Percentiles rank a stretch among this genome's conserved stretches.
Conservation (phyloP, 2,329 filamentous ascomycete genomes). For the Arthrobotrys sinensis region DNA sequence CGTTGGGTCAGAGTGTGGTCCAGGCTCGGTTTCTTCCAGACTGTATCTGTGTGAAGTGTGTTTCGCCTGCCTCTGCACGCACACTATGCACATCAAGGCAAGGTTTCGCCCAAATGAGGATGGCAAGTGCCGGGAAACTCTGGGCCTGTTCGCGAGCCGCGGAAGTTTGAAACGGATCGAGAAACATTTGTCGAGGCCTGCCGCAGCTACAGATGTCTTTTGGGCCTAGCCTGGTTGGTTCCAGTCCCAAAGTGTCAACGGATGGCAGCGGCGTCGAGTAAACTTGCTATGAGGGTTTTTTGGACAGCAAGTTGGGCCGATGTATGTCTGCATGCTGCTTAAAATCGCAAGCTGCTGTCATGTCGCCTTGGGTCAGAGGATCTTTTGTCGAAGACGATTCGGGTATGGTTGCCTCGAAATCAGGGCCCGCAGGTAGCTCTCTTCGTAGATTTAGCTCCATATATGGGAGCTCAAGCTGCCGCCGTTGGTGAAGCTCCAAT, state of each 20-base stretch:
- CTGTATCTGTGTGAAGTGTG: constrained; percentile 37
- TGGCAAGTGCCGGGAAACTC: constrained; percentile 35
- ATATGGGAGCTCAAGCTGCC: too few relatives aligned
- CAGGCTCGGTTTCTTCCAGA: constrained; percentile 37
- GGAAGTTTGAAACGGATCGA: constrained; percentile 46
- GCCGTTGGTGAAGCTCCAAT: too few relatives aligned
- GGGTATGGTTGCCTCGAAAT: constrained; percentile 2
- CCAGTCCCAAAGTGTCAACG: constrained; percentile 40
- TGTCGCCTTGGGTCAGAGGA: background rate
- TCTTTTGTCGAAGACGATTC: constrained; percentile 13
- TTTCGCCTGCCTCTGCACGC: constrained; percentile 46
- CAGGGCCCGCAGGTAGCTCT: too few relatives aligned
- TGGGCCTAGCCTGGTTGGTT: background rate
- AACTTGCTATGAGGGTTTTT: constrained; percentile 37
- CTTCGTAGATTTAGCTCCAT: too few relatives aligned
- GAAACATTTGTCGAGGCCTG: constrained; percentile 45
- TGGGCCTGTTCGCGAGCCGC: background rate
- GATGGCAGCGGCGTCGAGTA: constrained; percentile 32
- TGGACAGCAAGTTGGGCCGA: constrained; percentile 39
- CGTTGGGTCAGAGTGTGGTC: constrained; percentile 26
- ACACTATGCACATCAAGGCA: constrained; percentile 26
- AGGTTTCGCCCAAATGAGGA: constrained; percentile 42
- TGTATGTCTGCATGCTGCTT: background rate
- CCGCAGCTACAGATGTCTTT: constrained; percentile 1
- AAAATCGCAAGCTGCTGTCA: background rate